Conservation (phyloP, 1,284 basidiomycete species). For the Exobasidium cylindrosporum region DNA sequence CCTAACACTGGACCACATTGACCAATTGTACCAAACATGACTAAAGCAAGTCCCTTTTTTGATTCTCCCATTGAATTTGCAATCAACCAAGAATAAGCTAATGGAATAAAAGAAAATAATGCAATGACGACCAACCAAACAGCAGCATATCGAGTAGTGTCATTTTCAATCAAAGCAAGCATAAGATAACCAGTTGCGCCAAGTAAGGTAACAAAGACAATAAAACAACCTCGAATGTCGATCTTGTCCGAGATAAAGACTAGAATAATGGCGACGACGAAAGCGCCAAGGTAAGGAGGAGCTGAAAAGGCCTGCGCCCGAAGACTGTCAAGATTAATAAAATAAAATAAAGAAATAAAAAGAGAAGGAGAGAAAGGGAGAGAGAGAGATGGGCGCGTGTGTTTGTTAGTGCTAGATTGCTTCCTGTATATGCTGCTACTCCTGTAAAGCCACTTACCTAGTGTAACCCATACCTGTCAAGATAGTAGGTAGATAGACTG, state of each 20-base stretch:
- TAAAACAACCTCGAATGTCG: conserved; percentile 36
- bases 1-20: conserved; percentile 44
- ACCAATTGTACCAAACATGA: conserved; percentile 43
- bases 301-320: conserved; percentile 37
- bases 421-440: conserved; percentile 14
- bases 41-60: conserved; percentile 33
- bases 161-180: conserved; percentile 29
- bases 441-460: not conserved
- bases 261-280: conserved; percentile 24
- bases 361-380: not conserved
- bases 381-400: not conserved
- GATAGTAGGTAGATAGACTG: conserved; percentile 50
- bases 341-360: not conserved
- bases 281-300: conserved; percentile 44
- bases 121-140: conserved; percentile 38
- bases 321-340: too few species aligned
- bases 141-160: conserved; percentile 28
- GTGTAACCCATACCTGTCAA: conserved; percentile 45
- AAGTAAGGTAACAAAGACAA: conserved; percentile 30
- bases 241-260: conserved; percentile 31
- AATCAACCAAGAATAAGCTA: conserved; percentile 45
- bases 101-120: conserved; percentile 43
- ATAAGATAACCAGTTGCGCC: conserved; percentile 44
- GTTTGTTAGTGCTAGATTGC: not conserved
- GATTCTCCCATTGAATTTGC: conserved; percentile 37